Conservation (phyloP, 306 rosid genomes). For the Trifolium subterraneum region DNA sequence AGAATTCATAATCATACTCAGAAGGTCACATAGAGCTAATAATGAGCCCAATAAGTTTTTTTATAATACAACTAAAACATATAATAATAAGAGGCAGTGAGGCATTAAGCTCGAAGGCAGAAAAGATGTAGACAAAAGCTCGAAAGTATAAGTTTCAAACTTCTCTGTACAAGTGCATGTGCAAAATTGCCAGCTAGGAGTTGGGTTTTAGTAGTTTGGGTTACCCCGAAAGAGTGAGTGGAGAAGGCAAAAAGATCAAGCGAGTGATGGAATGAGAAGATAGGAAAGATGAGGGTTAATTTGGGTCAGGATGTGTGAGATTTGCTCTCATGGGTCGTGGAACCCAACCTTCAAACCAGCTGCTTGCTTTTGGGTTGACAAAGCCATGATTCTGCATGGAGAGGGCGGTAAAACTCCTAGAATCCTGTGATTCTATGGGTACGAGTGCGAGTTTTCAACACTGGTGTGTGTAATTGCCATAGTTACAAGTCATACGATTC, state of each 20-base stretch:
- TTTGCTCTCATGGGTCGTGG: background rate
- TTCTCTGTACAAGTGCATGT: background rate
- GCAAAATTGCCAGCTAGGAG: background rate
- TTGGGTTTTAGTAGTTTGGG: conserved; percentile 1
- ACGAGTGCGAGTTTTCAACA: background rate
- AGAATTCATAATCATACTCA: background rate
- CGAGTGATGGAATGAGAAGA: background rate
- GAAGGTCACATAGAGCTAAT: background rate
- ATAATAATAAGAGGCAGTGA: conserved; percentile 4
- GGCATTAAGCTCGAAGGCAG: background rate
- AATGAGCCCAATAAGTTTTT: background rate
- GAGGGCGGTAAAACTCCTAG: no score
- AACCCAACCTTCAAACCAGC: background rate
- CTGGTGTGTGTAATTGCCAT: background rate
- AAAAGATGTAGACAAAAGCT: background rate
- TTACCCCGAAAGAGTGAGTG: background rate
- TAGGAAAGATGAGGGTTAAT: background rate
- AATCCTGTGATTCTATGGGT: background rate
- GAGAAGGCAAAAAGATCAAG: background rate
- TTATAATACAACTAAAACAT: background rate
- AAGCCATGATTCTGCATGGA: background rate
- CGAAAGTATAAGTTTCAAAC: background rate
- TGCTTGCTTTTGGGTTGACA: background rate
- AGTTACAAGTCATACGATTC: background rate
- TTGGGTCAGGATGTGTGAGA: background rate